Evolutionary conservation across 345 rosid genomes (phyloP).

Genomic region (Streptanthus diversifolius): DNA sequence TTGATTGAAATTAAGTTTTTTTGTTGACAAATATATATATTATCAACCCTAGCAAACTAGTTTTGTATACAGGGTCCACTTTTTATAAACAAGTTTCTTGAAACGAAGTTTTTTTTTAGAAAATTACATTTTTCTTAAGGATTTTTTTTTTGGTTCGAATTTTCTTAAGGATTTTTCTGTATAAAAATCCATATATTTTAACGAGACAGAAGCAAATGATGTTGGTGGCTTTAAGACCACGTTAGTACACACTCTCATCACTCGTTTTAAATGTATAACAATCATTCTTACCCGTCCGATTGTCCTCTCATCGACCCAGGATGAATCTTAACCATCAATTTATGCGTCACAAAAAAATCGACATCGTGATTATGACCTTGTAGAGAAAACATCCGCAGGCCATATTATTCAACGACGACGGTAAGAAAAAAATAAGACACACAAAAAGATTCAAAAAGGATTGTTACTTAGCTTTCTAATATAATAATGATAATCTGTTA

Average conservation of each 20-base stretch:
- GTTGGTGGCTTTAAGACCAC: constrained; percentile 11
- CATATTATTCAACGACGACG: constrained; percentile 7
- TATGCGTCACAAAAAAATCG: constrained; percentile 26
- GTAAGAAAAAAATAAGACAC: background rate
- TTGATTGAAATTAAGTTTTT: background rate
- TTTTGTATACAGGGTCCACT: background rate
- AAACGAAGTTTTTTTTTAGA: background rate
- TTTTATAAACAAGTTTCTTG: background rate
- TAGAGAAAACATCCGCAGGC: constrained; percentile 24
- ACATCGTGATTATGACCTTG: constrained; percentile 26
- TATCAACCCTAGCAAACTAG: background rate
- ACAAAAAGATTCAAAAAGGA: constrained; percentile 8
- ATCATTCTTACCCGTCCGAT: constrained; percentile 35
- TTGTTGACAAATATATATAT: background rate
- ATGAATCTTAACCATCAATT: constrained; percentile 24
- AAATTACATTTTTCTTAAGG: background rate
- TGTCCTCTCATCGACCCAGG: background rate
- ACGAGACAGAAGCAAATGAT: constrained; percentile 1
- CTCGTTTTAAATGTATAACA: constrained; percentile 19
- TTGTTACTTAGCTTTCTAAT: constrained; percentile 28
- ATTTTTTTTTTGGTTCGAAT: too few relatives aligned
- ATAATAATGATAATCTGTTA: constrained; percentile 10
- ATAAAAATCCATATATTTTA: background rate
- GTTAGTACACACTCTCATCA: constrained; percentile 30
- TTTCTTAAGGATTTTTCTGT: too few relatives aligned